Conservation (phyloP, 2,329 filamentous ascomycete genomes). For the Fusarium pseudocircinatum region DNA sequence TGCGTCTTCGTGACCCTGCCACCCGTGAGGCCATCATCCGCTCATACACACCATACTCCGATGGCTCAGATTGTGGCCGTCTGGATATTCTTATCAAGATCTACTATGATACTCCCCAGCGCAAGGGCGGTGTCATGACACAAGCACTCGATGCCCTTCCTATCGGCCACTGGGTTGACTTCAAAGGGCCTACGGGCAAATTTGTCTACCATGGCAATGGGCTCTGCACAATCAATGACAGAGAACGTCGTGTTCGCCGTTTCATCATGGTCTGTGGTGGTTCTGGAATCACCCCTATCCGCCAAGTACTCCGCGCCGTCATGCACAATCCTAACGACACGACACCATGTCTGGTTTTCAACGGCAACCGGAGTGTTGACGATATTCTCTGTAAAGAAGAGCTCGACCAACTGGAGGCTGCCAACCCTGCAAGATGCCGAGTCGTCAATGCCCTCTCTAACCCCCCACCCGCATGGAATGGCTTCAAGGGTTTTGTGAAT, state of each 20-base stretch:
- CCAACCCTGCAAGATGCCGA: conserved; percentile 66
- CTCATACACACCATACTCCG: conserved; percentile 86
- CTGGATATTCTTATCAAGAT: conserved; percentile 85
- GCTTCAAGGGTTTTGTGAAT: conserved; percentile 73
- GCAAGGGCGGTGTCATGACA: conserved; percentile 81
- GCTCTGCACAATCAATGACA: conserved; percentile 67
- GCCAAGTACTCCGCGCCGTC: conserved; percentile 81
- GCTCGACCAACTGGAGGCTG: conserved; percentile 69
- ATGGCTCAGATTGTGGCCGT: conserved; percentile 66
- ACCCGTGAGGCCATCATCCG: conserved; percentile 80
- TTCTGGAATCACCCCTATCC: conserved; percentile 92
- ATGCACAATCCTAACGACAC: conserved; percentile 63
- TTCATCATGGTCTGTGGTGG: conserved; percentile 91
- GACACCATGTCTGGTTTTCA: conserved; percentile 76
- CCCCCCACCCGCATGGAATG: conserved; percentile 72
- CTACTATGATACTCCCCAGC: conserved; percentile 70
- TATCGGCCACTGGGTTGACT: conserved; percentile 77
- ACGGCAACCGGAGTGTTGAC: conserved; percentile 79
- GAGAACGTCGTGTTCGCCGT: conserved; percentile 64
- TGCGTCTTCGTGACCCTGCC: conserved; percentile 78
- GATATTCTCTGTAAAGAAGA: conserved; percentile 85
- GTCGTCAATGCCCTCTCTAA: conserved; percentile 76
- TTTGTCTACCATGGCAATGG: conserved; percentile 82
- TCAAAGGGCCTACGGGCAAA: conserved; percentile 89
- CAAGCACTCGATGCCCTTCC: conserved; percentile 78